Conservation (phyloP, 345 rosid species). For the Ricinus communis region DNA sequence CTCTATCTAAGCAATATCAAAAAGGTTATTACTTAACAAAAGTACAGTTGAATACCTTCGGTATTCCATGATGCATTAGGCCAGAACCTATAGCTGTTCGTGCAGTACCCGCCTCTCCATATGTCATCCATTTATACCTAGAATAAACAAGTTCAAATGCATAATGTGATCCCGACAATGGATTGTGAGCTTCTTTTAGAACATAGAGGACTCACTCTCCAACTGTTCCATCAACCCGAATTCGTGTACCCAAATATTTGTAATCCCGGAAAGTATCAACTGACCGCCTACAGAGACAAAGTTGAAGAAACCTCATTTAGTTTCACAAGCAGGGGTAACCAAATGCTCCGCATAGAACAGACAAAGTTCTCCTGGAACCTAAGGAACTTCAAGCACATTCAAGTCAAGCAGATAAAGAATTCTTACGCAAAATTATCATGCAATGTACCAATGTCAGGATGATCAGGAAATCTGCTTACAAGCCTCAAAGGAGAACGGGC, state of each 20-base stretch:
- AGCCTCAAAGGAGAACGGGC: constrained; percentile 76
- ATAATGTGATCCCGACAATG: constrained; percentile 14
- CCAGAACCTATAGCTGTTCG: constrained; percentile 87
- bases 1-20: background rate
- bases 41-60: constrained; percentile 26
- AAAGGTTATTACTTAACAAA: constrained; percentile 7
- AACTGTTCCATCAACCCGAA: constrained; percentile 83
- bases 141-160: background rate
- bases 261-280: constrained; percentile 74
- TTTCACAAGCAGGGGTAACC: background rate
- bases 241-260: constrained; percentile 85
- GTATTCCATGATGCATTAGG: constrained; percentile 64
- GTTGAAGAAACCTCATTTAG: constrained; percentile 16
- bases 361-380: background rate
- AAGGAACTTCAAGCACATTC: background rate
- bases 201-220: constrained; percentile 72
- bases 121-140: constrained; percentile 97
- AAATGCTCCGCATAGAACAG: background rate
- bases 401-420: constrained; percentile 16
- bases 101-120: constrained; percentile 89
- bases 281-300: constrained; percentile 50
- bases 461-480: constrained; percentile 67
- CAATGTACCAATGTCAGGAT: constrained; percentile 85
- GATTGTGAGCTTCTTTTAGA: constrained; percentile 12
- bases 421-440: constrained; percentile 93